Base-by-base conservation (phyloP, 2,329 filamentous ascomycete genomes). In the Laburnicola sp. region DNA sequence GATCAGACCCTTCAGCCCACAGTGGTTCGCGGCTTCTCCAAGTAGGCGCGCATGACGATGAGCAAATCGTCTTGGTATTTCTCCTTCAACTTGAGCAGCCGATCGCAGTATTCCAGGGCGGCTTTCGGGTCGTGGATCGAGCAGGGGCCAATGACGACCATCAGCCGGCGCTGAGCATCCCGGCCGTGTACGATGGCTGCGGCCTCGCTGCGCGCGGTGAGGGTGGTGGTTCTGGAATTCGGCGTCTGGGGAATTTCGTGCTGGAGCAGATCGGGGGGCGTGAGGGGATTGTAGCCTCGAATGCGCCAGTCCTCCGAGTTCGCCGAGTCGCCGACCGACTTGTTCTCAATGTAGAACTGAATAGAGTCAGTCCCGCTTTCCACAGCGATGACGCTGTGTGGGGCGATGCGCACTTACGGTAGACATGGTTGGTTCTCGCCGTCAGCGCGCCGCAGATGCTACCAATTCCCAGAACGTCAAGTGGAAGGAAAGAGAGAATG, bases 1-100 rank as follows among this genome's bases (percentile, higher is more conserved):
- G 79, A 99, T 96, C 65, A 99, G 80, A 43, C 94, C 94, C 80
- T 99, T 99, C 94, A 99, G 63, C 94, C 94, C 26, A 99, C 91
- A 0, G 94, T 99, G 26, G 94, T 99, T 59, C 94, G 86, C 22
- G 94, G 94, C 82, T 99, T 99, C 82, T 99, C 94, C 54, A 99
- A 85, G 83, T 99, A 99, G 58, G 91, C 89, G 64, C 94, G 89
- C 94, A 99, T 99, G 56, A 99, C 88, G 63, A 99, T 94, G 64
- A 95, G 82, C 32, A 99, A 82, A 70, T 97, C 91, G 67, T 92
- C 83, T 72, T 88, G 83, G 79, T 96, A 87, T 79, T 95, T 94
- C 71, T 92, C 84, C 76, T 93, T 92, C 66, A 95, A 80, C 68
- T 84, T 80, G 61, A 95, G 73, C 57, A 99, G 81, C 59, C 87